These are phyloP conservation scores for Penicillium longicatenatum DNA, from an alignment of 495 filamentous ascomycete species.

Conservation along the genomic window DNA sequence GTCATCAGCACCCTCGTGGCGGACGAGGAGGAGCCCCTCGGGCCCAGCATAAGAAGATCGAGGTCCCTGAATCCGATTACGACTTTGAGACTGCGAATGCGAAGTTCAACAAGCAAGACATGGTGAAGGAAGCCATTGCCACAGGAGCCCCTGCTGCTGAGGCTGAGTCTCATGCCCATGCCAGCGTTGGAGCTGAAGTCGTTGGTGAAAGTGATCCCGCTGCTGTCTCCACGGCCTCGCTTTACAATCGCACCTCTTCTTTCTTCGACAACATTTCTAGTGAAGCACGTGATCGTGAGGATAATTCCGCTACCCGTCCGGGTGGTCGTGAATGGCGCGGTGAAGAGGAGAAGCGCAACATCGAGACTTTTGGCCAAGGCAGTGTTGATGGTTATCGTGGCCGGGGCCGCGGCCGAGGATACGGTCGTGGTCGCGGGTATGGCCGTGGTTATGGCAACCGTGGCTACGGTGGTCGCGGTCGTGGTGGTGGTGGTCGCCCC, in stretches of 20 bases:
- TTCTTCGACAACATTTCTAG: slow-evolving; percentile 99
- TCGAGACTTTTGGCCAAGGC: slow-evolving; percentile 98
- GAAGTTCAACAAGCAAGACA: slow-evolving; percentile 96
- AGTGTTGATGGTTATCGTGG: slow-evolving; percentile 88
- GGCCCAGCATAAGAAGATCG: slow-evolving; percentile 67
- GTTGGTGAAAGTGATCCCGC: slow-evolving; percentile 39
- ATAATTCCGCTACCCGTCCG: slow-evolving; percentile 60
- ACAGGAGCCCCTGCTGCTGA: slow-evolving; percentile 69
- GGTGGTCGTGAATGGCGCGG: slow-evolving; percentile 90
- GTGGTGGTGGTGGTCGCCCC: slow-evolving; percentile 33
- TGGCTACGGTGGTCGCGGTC: slow-evolving; percentile 42
- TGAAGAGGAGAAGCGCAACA: slow-evolving; percentile 91
- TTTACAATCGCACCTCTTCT: slow-evolving; percentile 79
- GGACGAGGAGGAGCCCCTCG: slow-evolving; percentile 56
- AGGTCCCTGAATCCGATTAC: slow-evolving; percentile 86
- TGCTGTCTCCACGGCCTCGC: slow-evolving; percentile 9
- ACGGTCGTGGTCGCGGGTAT: slow-evolving; percentile 57
- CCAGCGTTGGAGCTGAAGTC: slow-evolving; percentile 30
- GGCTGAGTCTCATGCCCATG: slow-evolving; percentile 38
- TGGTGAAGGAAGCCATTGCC: slow-evolving; percentile 88
- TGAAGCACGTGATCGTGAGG: slow-evolving; percentile 87
- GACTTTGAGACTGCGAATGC: slow-evolving; percentile 93
- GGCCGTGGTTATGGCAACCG: slow-evolving; percentile 64
- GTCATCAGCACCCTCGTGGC: slow-evolving; percentile 50
- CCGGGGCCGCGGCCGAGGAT: slow-evolving; percentile 65